These are phyloP conservation scores for Hymenoscyphus salicellus DNA, from an alignment of 2,329 filamentous ascomycete genomes.

Conservation along the genomic window DNA sequence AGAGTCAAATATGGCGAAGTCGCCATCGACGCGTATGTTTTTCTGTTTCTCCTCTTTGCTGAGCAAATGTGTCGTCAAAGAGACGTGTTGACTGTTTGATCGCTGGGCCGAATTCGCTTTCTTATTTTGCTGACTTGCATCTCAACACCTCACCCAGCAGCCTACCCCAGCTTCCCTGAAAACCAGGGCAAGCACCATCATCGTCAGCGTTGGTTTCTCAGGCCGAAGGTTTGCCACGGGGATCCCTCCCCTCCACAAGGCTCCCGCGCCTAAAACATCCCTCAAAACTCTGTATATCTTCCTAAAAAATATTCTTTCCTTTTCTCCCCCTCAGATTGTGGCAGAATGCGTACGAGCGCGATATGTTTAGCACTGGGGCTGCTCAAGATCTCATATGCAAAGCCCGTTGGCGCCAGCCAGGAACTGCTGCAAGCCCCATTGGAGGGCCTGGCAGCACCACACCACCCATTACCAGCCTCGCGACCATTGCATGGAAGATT, in stretches of 20 bases:
- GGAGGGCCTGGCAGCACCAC: constrained; percentile 27
- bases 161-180: background rate
- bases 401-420: constrained; percentile 23
- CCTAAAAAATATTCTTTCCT: constrained; percentile 2
- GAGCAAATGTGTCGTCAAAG: background rate
- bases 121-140: background rate
- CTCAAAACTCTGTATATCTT: constrained; percentile 12
- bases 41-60: background rate
- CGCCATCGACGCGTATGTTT: background rate
- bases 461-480: constrained; percentile 19
- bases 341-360: constrained; percentile 24
- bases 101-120: background rate
- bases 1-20: constrained; percentile 1
- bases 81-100: background rate
- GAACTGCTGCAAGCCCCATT: constrained; percentile 30
- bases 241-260: constrained; percentile 7
- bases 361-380: constrained; percentile 27
- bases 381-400: constrained; percentile 25
- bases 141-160: background rate
- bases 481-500: constrained; percentile 67
- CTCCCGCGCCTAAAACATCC: constrained; percentile 1
- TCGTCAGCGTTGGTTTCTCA: background rate
- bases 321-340: constrained; percentile 1
- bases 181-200: background rate
- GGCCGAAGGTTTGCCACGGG: background rate